These are phyloP conservation scores for Rhodotorula glutinis DNA, from an alignment of 1,284 basidiomycete genomes.

Conservation along the genomic window DNA sequence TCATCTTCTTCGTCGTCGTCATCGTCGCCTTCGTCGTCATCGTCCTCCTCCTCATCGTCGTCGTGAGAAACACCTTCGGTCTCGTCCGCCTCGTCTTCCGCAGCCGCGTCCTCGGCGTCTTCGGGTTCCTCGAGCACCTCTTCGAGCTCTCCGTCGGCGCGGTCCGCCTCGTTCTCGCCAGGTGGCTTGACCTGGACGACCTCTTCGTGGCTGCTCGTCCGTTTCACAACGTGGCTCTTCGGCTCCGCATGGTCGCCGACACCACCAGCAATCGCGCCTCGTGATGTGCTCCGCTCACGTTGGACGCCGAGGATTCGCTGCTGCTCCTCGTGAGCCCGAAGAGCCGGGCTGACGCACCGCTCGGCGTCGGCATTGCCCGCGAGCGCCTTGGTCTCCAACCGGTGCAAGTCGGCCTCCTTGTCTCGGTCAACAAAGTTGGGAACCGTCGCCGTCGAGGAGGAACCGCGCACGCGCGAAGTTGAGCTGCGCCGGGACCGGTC, in stretches of 20 bases:
- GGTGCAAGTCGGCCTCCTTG: conserved; percentile 32
- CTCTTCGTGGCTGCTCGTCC: conserved; percentile 7
- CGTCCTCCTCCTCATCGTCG: conserved; percentile 23
- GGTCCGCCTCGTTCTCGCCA: not conserved
- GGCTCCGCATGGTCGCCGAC: not conserved
- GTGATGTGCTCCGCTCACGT: conserved; percentile 5
- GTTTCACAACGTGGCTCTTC: not conserved
- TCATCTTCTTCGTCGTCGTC: conserved; percentile 9
- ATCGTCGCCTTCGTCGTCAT: conserved; percentile 7
- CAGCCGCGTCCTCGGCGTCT: conserved; percentile 5
- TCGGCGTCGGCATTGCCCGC: conserved; percentile 24
- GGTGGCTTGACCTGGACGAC: conserved; percentile 15
- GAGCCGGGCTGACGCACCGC: conserved; percentile 21
- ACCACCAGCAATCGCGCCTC: not conserved
- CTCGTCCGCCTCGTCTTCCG: conserved; percentile 9
- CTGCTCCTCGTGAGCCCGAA: conserved; percentile 11
- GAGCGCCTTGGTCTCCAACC: conserved; percentile 20
- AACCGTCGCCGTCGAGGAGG: not conserved
- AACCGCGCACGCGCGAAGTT: not conserved
- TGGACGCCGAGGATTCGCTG: not conserved
- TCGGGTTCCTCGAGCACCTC: conserved; percentile 20
- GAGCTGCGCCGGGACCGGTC: not conserved
- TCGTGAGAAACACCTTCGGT: conserved; percentile 11
- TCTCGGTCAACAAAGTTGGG: conserved; percentile 12
- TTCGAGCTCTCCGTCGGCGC: conserved; percentile 16